Percentiles rank a stretch among this genome's conserved stretches.
Conservation (phyloP, 192 early-diverging fungal species). For the Phycomyces nitens region DNA sequence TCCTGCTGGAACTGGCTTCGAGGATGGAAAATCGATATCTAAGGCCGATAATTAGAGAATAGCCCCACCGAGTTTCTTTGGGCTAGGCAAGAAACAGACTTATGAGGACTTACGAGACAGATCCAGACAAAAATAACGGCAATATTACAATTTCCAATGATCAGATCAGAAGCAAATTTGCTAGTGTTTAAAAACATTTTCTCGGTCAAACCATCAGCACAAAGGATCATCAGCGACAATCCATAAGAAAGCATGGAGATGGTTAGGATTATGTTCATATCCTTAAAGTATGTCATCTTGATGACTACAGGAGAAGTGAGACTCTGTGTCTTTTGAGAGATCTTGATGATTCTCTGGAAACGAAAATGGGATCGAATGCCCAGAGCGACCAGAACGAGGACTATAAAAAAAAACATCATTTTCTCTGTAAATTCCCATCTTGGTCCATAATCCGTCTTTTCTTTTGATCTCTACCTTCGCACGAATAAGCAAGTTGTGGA, state of each 20-base stretch:
- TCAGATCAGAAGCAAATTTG: conserved; percentile 23
- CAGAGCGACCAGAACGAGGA: conserved; percentile 10
- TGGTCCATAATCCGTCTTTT: not conserved
- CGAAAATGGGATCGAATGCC: conserved; percentile 26
- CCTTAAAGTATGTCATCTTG: conserved; percentile 30
- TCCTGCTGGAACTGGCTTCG: conserved; percentile 8
- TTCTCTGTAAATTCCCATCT: not conserved
- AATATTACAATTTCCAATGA: conserved; percentile 19
- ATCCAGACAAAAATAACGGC: conserved; percentile 18
- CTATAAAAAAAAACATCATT: not conserved
- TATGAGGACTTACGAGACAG: conserved; percentile 11
- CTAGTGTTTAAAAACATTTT: conserved; percentile 8
- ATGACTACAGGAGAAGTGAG: conserved; percentile 8
- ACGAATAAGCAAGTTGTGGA: conserved; percentile 26
- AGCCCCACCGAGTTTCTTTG: not conserved
- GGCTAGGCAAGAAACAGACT: no score
- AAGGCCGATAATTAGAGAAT: not conserved
- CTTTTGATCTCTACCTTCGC: conserved; percentile 17
- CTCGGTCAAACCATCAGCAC: conserved; percentile 28
- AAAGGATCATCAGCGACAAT: conserved; percentile 15
- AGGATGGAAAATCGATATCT: conserved; percentile 20
- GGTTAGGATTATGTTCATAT: conserved; percentile 31
- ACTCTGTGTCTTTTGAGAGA: conserved; percentile 14
- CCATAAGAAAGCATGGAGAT: conserved; percentile 10
- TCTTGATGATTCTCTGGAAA: conserved; percentile 23